Evolutionary conservation across 2,329 filamentous ascomycete genomes (phyloP), one percentile per base, ranked within the genome.

Genomic region (Aspergillus brasiliensis): DNA sequence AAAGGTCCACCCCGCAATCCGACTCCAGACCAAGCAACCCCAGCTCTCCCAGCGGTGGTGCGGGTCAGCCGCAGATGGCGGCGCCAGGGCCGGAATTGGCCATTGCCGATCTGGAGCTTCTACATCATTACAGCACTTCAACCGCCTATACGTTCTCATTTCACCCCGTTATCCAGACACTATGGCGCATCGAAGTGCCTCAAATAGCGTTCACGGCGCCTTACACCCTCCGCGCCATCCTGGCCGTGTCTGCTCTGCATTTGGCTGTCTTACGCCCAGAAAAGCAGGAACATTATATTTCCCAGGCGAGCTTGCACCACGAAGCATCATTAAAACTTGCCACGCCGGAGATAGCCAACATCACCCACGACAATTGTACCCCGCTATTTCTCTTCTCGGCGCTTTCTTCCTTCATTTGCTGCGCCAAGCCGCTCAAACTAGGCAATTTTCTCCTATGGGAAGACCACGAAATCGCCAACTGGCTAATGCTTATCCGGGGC

Each of bases 81-180:
- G 47, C 51, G n/a, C 19, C 62, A 8, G 28, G 28, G 10, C 27
- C 59, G 3, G 60, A 51, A 8, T 31, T 70, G 15, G 60, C 57
- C 23, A 63, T 81, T 1, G 65, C 77, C 10, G 81, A 84, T 48
- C 74, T 84, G 8, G 82, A 85, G 63, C 76, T 86, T 1, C 73
- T 86, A 6, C 82, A 85, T 65, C 82, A 85, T 69, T 85, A 78
- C 62, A 78, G 77, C 47, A 81, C 78, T 0, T 78, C 77, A 8
- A 85, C 83, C 0, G 78, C 77, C 54, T 71, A 75, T n/a, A 84
- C 82, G 0, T 69, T 85, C 3, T 77, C 78, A 4, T 71, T 70
- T 6, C 76, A 81, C 38, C 71, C 77, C 0, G 64, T 71, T 6
- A 62, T 83, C 3, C 78, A 78, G 42, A 73, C 76, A 34, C 75